Base-by-base conservation (phyloP, 805 yeast genomes). In the Candida insectalens region DNA sequence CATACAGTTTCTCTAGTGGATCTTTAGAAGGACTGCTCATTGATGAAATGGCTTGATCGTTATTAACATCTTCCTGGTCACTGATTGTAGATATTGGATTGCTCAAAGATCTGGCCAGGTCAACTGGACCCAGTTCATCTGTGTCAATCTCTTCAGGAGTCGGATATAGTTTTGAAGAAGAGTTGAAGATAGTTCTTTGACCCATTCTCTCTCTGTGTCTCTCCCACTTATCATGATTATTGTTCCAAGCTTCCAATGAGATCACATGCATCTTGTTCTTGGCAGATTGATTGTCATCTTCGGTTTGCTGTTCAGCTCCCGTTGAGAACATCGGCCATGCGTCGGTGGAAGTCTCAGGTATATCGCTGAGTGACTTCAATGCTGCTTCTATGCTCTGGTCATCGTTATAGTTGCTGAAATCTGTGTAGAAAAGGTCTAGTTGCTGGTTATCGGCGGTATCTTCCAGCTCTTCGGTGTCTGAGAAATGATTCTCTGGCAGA, bases 231-330 rank as follows among this genome's bases (percentile, higher is more conserved):
- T 32, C 36, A 1, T 48, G 37, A 27, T 51, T 45, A 9, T 41
- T 32, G 12, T 51, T 43, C 57, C 57, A 52, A 3, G 49, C 29
- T n/a, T 52, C 56, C n/a, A 50, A 36, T 9, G 55, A 49, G 7
- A 52, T 45, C 30, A 48, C 49, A 27, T 42, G 41, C 20, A 46
- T 10, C 5, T 22, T 21, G 7, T 28, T 19, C 3, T 17, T 20
- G 12, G 15, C 9, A n/a, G n/a, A 9, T n/a, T 28, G 9, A 12
- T 28, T 10, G 6, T 28, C 15, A 28, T 12, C 15, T 3, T 12
- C 17, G n/a, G 25, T 9, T 2, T 7, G 2, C 15, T 13, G 8
- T n/a, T 17, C 34, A 6, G 32, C 18, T 10, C 36, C 33, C 4
- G 36, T 29, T 2, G 36, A 34, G 5, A 29, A 29, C 1, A 32